Percentiles rank a stretch among this genome's conserved stretches.
Conservation (phyloP, 306 rosid genomes). For the Styphnolobium japonicum region DNA sequence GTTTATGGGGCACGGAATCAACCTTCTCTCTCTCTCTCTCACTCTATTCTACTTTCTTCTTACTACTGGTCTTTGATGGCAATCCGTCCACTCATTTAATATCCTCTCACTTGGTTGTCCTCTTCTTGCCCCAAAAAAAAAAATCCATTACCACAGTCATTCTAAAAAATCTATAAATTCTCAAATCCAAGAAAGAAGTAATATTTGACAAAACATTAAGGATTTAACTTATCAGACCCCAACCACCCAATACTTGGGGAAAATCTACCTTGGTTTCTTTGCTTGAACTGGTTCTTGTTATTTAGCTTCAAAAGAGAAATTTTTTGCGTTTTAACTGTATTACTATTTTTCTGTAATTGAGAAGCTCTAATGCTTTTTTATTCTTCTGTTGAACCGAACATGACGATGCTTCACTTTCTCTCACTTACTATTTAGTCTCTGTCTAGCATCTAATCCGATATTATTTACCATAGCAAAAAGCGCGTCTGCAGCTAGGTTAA, state of each 20-base stretch:
- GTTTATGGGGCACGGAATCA: constrained; percentile 55
- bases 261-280: neutral
- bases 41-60: constrained; percentile 5
- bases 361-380: neutral
- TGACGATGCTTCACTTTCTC: neutral
- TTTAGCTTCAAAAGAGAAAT: neutral
- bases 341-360: neutral
- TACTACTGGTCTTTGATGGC: constrained; percentile 41
- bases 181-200: neutral
- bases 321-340: neutral
- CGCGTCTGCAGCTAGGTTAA: neutral
- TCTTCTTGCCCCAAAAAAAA: neutral
- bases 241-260: neutral
- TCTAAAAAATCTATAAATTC: neutral
- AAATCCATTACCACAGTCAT: neutral
- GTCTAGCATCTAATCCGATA: neutral
- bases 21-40: neutral
- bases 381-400: neutral
- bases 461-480: constrained; percentile 5
- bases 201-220: neutral
- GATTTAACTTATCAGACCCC: neutral
- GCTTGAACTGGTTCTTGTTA: neutral
- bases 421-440: neutral
- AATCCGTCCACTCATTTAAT: constrained; percentile 60
- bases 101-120: constrained; percentile 56